Evolutionary conservation across 2,329 filamentous ascomycete species (phyloP), one percentile per base, ranked within the genome.

Genomic region (Cryphonectria carpinicola): DNA sequence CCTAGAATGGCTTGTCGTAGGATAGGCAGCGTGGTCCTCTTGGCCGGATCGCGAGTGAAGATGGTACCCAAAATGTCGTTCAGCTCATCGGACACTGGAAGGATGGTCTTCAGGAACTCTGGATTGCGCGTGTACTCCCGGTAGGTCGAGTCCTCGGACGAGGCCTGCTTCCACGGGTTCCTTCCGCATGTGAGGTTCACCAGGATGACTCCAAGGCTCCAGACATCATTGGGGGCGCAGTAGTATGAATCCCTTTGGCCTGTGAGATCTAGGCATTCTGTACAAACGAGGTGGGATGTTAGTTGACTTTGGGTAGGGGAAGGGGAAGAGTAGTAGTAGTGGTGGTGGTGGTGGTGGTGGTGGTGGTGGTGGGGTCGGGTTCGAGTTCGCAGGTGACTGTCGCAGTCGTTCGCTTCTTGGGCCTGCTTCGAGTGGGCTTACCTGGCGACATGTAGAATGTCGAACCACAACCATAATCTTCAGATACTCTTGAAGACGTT

Each of bases 401-500:
- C 56, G 19, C 39, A 25, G 41, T 69, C 66, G 43, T 66, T 25
- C 49, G 62, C 46, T 65, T 49, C 19, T 32, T 32, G 63, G 61
- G 66, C 69, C 71, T 65, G 25, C 19, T 49, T 66, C 61, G 65
- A 74, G 64, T 72, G 74, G 74, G 84, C 89, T 81, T 92, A 98
- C 95, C 95, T 89, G 96, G 96, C 79, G 94, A 97, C 96, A 98
- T 99, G 84, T 99, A 99, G 79, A 98, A 98, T 19, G 95, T 98
- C 43, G 96, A 98, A 74, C 96, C 96, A 81, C 96, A 99, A 78
- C 96, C 96, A 82, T 97, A 98, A 81, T 99, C 96, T 76, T 94
- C 92, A 74, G 95, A 97, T 75, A 91, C 86, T 75, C 90, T 87
- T 75, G 95, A 93, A 71, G 90, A 90, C 35, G 94, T 98, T 71